These are phyloP conservation scores for Saccharomycopsis guyanensis DNA, from an alignment of 805 yeast genomes.

Conservation along the genomic window DNA sequence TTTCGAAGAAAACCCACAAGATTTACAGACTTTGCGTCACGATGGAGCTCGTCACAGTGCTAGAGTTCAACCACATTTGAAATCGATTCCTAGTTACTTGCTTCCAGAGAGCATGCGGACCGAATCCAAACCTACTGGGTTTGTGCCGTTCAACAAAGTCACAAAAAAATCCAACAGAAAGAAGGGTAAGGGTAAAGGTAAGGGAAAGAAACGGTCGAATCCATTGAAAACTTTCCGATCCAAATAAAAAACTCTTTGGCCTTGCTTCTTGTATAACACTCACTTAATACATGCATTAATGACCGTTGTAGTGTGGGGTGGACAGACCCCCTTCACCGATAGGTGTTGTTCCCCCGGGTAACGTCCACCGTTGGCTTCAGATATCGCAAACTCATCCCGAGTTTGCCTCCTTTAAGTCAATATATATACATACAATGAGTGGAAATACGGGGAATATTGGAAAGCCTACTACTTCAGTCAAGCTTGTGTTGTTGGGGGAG, in stretches of 20 bases:
- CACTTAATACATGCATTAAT: not conserved
- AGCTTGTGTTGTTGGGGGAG: slow-evolving; percentile 87
- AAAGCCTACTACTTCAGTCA: slow-evolving; percentile 63
- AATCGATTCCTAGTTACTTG: slow-evolving; percentile 86
- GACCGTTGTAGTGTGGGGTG: no score
- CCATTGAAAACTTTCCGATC: slow-evolving; percentile 55
- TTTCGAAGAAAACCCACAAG: slow-evolving; percentile 96
- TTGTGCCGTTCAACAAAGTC: slow-evolving; percentile 56
- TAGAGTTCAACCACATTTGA: slow-evolving; percentile 76
- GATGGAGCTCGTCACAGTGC: slow-evolving; percentile 83
- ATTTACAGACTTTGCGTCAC: slow-evolving; percentile 79
- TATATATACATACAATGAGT: not conserved
- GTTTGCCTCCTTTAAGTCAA: not conserved
- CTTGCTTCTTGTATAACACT: no score
- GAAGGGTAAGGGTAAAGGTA: slow-evolving; percentile 22
- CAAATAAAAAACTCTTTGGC: slow-evolving; percentile 17
- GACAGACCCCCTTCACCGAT: no score
- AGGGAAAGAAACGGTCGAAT: slow-evolving; percentile 36
- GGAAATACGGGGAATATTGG: not conserved
- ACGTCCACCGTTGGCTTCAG: not conserved
- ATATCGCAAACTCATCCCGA: not conserved
- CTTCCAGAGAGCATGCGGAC: slow-evolving; percentile 72
- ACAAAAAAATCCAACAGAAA: slow-evolving; percentile 36
- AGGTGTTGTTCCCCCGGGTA: not conserved
- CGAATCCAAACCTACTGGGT: slow-evolving; percentile 50